Evolutionary conservation across 352 stramenopile species (phyloP), one percentile per base, ranked within the genome.

Genomic region (Globisporangium megalacanthum): DNA sequence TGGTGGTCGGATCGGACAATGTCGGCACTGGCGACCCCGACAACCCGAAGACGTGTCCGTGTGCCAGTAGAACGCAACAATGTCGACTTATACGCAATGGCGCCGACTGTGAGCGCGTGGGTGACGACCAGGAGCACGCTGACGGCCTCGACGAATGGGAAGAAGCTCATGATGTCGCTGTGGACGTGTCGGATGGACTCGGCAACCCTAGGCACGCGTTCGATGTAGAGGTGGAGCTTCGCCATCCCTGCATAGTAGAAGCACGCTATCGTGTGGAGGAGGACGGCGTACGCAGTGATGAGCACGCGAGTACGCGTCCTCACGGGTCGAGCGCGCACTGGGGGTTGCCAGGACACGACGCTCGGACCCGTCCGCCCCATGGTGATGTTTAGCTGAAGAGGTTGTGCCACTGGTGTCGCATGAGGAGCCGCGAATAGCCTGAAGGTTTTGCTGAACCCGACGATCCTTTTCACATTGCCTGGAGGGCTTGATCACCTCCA

Each of bases 221-320:
- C 6, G 39, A 17, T 45, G 39, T 45, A 45, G 39, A 45, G 13
- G 11, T 17, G 39, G 13, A 45, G 39, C 39, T 17, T 45, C 39
- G 11, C 39, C 39, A 45, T 45, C 39, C 15, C 41, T 8, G 41
- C 41, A 3, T 22, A 47, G 41, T 22, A 47, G 41, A 20, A 25
- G 17, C 41, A 47, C 17, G 41, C 41, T 20, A 47, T n/a, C 41
- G 20, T 6, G 41, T 47, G 41, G 9, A 47, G 41, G 6, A 22
- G 15, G 17, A 47, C 41, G 41, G 13, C 41, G 41, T 10, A 22
- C 29, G 48, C 33, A 25, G 48, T 80, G 11, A 57, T 92, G 39
- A 76, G 78, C 41, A 79, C 89, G 55, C 36, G 15, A 84, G 79
- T 19, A 41, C 74, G 44, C 70, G 90, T 9, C 87, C 88, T 42